Base-by-base conservation (phyloP, 2,329 filamentous ascomycete species). In the Lasiodiplodia sp. region DNA sequence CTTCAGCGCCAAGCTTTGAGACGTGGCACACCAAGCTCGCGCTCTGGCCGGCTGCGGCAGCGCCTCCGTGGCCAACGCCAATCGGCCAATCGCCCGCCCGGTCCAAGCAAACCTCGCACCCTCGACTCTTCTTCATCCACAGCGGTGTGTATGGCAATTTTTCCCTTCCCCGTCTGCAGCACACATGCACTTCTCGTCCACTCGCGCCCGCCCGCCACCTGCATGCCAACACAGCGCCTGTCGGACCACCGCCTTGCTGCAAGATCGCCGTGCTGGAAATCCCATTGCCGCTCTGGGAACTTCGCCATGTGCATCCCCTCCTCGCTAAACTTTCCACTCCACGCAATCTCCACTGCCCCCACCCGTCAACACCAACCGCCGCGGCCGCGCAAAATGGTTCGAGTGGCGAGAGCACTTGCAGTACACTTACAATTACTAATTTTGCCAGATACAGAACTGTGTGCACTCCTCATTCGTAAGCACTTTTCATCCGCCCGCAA, bases 1-100 rank as follows among this genome's bases (percentile, higher is more conserved):
- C 44, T 51, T 16, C 37, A 52, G 60, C 60, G 60, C 60, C 60
- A 64, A 64, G 60, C 60, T 64, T 64, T 64, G 60, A 64, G 60
- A 64, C 60, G 60, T 64, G 60, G 60, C 60, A 52, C 60, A 52
- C 60, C 60, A 64, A 64, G 44, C 60, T 52, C 47, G 44, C 28
- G 60, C 60, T 64, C 16, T 63, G 58, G 58, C 58, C 44, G 40
- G 12, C 21, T 23, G 57, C 40, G 38, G 23, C 58, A 47, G 40
- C 23, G 25, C 8, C 38, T 16, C 21, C 57, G 18, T 16, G 21
- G 57, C 57, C 58, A n/a, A 21, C n/a, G 21, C 56, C 56, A 58
- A 58, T 49, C 58, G 58, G 58, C 58, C 58, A 63, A 49, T 49
- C 58, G 58, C 58, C 58, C 40, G 58, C 58, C 25, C 40, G 40